Evolutionary conservation across 2,329 filamentous ascomycete genomes (phyloP).

Genomic region (Leptographium radiaticola): DNA sequence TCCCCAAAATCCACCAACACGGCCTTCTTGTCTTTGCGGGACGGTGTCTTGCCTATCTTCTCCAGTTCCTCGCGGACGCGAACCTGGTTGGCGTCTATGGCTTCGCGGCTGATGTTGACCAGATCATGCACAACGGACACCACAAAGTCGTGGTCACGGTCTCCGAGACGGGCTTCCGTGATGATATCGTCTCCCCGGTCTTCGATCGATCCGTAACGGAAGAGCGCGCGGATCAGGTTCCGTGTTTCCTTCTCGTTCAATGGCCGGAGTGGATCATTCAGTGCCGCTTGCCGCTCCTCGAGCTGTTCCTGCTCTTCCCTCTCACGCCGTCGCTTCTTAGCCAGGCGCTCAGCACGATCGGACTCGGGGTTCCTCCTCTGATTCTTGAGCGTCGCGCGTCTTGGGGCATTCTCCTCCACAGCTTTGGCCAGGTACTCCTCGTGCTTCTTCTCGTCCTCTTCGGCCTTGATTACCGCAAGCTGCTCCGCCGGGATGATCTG

Average conservation of each 20-base stretch:
- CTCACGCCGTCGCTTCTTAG: conserved; percentile 53
- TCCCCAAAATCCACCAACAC: conserved; percentile 90
- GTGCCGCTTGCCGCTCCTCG: conserved; percentile 60
- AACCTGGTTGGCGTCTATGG: conserved; percentile 54
- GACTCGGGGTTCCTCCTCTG: conserved; percentile 35
- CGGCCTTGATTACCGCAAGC: conserved; percentile 75
- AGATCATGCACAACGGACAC: conserved; percentile 65
- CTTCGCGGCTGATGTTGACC: conserved; percentile 41
- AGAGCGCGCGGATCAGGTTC: conserved; percentile 79
- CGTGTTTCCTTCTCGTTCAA: conserved; percentile 87
- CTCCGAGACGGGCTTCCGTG: conserved; percentile 69
- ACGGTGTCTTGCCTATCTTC: conserved; percentile 65
- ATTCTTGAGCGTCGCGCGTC: conserved; percentile 53
- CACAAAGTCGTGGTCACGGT: conserved; percentile 71
- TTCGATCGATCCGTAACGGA: conserved; percentile 81
- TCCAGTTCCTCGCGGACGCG: conserved; percentile 72
- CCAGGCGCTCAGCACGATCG: conserved; percentile 50
- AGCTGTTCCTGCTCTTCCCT: conserved; percentile 58
- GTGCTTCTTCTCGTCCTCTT: conserved; percentile 74
- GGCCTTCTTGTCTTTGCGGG: conserved; percentile 96
- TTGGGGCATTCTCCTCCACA: conserved; percentile 73
- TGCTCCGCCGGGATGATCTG: conserved; percentile 95
- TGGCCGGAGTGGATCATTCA: conserved; percentile 75
- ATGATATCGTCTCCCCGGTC: conserved; percentile 81
- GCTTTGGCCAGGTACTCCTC: conserved; percentile 72